Base-by-base conservation (phyloP, 441 rosid genomes). In the Erysimum cheiri region DNA sequence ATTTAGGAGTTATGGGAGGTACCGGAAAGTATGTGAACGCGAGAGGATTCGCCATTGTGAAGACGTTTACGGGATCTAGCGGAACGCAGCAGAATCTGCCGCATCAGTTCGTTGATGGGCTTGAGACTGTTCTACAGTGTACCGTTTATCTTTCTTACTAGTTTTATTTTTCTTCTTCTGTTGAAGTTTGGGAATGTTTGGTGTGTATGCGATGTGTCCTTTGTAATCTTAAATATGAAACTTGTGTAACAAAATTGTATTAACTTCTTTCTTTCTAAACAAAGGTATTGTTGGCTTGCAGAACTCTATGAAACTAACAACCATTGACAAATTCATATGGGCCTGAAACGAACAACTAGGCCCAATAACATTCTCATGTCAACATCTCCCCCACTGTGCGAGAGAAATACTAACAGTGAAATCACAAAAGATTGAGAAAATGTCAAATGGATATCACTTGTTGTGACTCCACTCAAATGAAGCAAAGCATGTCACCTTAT, bases 21-120 rank as follows among this genome's bases (percentile, higher is more conserved):
- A 90, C 96, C 0, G 96, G 96, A 15, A 85, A 85, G 53, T 83
- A 77, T 66, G 87, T 82, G 59, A 87, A 88, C 70, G 90, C 93
- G 0, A 81, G 77, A 60, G 96, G 91, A 0, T 84, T 72, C 32
- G 89, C 93, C 3, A 75, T 84, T 32, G 67, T 88, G 59, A 85
- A 84, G 75, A 79, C 89, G 19, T 77, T 88, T 62, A 64, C 88
- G 0, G 88, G 76, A 3, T 55, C 80, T 0, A 82, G 80, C 28
- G 87, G 85, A 59, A 74, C 76, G 37, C 72, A 56, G 54, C 72
- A 65, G 59, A 62, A 60, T 53, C 75, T 13, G 46, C 80, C 75
- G n/a, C 80, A 70, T 65, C 76, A 60, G 80, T 71, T 76, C 43
- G 83, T 83, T 53, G 91, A 89, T 67, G 96, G 96, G 1, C 49